Evolutionary conservation across 495 filamentous ascomycete species (phyloP).

Genomic region (Lophiostoma macrostomum): DNA sequence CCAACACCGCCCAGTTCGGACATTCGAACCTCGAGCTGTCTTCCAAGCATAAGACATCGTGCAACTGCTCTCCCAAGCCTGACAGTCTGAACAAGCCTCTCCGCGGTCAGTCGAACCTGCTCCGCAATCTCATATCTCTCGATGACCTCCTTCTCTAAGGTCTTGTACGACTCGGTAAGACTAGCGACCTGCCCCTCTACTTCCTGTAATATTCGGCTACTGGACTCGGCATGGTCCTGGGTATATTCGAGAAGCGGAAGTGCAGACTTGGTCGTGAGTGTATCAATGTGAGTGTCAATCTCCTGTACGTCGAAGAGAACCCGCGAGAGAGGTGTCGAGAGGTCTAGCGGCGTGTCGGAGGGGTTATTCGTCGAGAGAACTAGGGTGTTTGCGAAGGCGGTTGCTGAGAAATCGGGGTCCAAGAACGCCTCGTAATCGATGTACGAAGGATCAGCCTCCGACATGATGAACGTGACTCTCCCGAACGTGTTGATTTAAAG

Average conservation of each 20-base stretch:
- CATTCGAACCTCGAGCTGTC: conserved; percentile 83
- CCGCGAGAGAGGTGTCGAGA: conserved; percentile 87
- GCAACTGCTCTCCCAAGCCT: conserved; percentile 70
- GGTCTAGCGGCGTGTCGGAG: conserved; percentile 82
- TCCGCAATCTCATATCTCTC: conserved; percentile 78
- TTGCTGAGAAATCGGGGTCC: conserved; percentile 73
- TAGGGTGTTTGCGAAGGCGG: conserved; percentile 81
- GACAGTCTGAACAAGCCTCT: conserved; percentile 74
- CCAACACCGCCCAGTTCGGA: conserved; percentile 52
- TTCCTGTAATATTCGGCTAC: conserved; percentile 63
- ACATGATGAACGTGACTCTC: conserved; percentile 26
- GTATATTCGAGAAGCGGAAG: conserved; percentile 80
- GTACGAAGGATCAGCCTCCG: conserved; percentile 69
- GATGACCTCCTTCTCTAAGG: conserved; percentile 78
- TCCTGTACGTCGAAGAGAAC: conserved; percentile 97
- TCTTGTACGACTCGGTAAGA: conserved; percentile 77
- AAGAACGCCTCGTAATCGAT: conserved; percentile 95
- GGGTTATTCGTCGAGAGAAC: conserved; percentile 89
- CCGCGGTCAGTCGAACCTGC: conserved; percentile 67
- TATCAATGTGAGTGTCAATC: conserved; percentile 92
- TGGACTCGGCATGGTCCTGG: conserved; percentile 64
- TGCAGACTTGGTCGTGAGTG: conserved; percentile 79
- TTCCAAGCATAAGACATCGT: conserved; percentile 70
- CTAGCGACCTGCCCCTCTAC: conserved; percentile 71
- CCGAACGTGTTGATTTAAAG: background rate